phyloP scores from a whole-genome alignment of 2,329 filamentous ascomycete species.

The Trichothecium sympodiale region DNA sequence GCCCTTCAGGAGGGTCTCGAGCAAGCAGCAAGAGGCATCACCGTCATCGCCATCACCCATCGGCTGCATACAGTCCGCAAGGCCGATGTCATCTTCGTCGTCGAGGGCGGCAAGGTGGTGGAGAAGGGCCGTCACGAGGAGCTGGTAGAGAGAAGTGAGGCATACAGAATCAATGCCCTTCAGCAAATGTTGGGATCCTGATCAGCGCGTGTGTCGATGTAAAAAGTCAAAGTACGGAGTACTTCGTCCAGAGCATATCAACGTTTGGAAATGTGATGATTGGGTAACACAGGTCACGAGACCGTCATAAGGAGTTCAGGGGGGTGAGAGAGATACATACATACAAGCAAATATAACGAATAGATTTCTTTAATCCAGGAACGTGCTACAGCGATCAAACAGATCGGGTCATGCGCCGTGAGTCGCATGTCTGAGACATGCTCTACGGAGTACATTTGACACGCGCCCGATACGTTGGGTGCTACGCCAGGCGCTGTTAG shows the following conservation, averaged over 20 bases:
- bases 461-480: too few relatives aligned
- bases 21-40: constrained; percentile 39
- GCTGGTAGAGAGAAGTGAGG: constrained; percentile 39
- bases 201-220: neutral
- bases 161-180: constrained; percentile 38
- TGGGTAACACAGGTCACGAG: too few relatives aligned
- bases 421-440: too few relatives aligned
- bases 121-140: constrained; percentile 43
- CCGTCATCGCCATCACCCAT: constrained; percentile 48
- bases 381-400: too few relatives aligned
- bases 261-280: neutral
- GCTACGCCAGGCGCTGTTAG: too few relatives aligned
- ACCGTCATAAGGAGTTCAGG: too few relatives aligned
- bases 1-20: constrained; percentile 58
- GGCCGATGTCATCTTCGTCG: constrained; percentile 46
- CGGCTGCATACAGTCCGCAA: constrained; percentile 44
- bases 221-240: neutral
- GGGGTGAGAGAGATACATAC: too few relatives aligned
- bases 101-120: constrained; percentile 40
- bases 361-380: too few relatives aligned
- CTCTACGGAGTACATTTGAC: too few relatives aligned
- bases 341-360: too few relatives aligned
- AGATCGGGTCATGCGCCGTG: too few relatives aligned
- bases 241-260: neutral
- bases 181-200: constrained; percentile 33